phyloP scores from a whole-genome alignment of 1,139 yeast species.

The Pichia kudriavzevii region DNA sequence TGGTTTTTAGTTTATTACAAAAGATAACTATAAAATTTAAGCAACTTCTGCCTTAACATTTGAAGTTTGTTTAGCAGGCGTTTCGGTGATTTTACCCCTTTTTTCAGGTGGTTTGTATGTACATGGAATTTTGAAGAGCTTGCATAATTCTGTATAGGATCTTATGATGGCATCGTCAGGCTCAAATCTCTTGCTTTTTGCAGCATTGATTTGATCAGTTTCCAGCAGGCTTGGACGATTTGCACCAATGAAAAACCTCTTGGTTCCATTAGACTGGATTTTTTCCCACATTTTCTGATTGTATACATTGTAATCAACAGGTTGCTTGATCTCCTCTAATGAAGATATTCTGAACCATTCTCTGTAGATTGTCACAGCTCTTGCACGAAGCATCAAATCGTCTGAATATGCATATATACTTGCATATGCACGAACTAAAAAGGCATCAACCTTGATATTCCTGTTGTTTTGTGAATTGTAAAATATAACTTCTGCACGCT shows the following conservation, averaged over 20 bases:
- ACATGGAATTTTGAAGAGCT: slow-evolving; percentile 14
- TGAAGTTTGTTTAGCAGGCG: no score
- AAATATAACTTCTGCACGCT: slow-evolving; percentile 20
- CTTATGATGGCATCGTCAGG: slow-evolving; percentile 18
- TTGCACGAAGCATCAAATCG: slow-evolving; percentile 20
- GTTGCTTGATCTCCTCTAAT: slow-evolving; percentile 16
- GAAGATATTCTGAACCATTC: slow-evolving; percentile 27
- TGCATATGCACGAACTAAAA: slow-evolving; percentile 20
- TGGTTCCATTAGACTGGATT: slow-evolving; percentile 1
- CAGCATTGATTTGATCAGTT: slow-evolving; percentile 17
- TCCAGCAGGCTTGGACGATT: slow-evolving; percentile 4
- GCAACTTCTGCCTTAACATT: no score
- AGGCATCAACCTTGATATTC: slow-evolving; percentile 17
- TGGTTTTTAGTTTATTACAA: not conserved
- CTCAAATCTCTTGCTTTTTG: slow-evolving; percentile 18
- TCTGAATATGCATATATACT: slow-evolving; percentile 22
- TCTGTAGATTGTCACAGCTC: slow-evolving; percentile 24
- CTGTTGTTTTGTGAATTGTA: slow-evolving; percentile 16
- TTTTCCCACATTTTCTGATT: slow-evolving; percentile 3
- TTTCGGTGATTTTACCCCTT: not conserved
- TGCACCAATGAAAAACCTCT: not conserved
- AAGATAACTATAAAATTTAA: no score
- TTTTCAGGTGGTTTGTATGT: slow-evolving; percentile 4
- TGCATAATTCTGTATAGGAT: slow-evolving; percentile 19
- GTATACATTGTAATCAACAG: slow-evolving; percentile 7